A percentile compares a stretch with the other conserved stretches of the same genome.
phyloP scores from a whole-genome alignment of 2,329 filamentous ascomycete species.

The Aspergillus caelatus region DNA sequence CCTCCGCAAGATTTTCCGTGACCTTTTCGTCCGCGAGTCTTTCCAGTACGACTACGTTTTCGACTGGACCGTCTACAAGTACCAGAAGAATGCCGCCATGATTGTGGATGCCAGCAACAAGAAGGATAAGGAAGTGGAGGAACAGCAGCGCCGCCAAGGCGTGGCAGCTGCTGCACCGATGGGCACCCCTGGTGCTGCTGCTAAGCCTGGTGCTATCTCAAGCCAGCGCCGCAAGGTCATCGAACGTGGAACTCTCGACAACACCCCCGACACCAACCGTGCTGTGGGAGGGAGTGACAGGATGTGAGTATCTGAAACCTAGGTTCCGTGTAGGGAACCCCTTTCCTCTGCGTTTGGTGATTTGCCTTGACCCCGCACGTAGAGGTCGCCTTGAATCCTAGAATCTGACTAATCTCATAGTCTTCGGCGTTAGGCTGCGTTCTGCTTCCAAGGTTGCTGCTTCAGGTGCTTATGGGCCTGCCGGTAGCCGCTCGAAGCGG shows the following conservation, averaged over 20 bases:
- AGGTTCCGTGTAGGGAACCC: conserved; percentile 83
- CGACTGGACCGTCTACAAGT: conserved; percentile 99
- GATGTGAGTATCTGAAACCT: conserved; percentile 87
- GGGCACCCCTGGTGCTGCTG: conserved; percentile 60
- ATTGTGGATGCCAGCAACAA: conserved; percentile 80
- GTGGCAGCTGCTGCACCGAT: conserved; percentile 62
- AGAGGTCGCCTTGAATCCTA: conserved; percentile 68
- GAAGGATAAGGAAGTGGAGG: conserved; percentile 74
- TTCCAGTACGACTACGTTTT: conserved; percentile 99
- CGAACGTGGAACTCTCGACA: conserved; percentile 67
- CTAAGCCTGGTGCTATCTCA: conserved; percentile 73
- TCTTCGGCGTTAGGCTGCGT: conserved; percentile 83
- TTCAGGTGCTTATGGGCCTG: conserved; percentile 49
- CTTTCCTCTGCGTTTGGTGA: conserved; percentile 77
- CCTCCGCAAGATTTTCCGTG: conserved; percentile 99
- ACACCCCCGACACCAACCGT: conserved; percentile 73
- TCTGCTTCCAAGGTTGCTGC: conserved; percentile 74
- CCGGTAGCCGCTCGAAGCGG: conserved; percentile 56
- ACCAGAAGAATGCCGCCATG: conserved; percentile 98
- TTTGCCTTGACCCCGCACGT: conserved; percentile 69
- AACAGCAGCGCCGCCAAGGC: conserved; percentile 69
- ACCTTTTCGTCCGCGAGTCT: conserved; percentile 96
- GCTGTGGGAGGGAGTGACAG: conserved; percentile 80
- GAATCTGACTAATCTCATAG: conserved; percentile 79
- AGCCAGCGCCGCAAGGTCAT: conserved; percentile 82